Base-by-base conservation (phyloP, 2,329 filamentous ascomycete species). In the Talaromyces atroroseus region DNA sequence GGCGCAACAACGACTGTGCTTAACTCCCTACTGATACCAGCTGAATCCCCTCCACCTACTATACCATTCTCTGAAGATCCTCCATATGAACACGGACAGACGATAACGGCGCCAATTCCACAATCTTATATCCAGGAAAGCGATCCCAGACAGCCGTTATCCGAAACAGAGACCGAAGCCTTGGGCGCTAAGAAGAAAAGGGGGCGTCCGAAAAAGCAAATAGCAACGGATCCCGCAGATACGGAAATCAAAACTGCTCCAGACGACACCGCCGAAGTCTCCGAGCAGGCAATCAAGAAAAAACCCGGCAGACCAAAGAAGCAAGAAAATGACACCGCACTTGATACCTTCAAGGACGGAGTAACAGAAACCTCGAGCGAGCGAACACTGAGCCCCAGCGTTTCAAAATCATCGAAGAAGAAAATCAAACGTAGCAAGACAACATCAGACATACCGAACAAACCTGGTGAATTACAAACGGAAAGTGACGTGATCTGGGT, bases 361-460 rank as follows among this genome's bases (percentile, higher is more conserved):
- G 46, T 11, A 21, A 20, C 26, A 23, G 10, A 49, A 4, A 0
- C n/a, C 6, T 32, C 20, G 12, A 20, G 12, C 40, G 44, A 49
- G 21, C 5, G 16, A 14, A n/a, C 47, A 11, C 8, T 14, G 14
- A 42, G 16, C 12, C 3, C 21, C 16, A 40, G 12, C 49, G 24
- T 36, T 20, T 16, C 54, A 34, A 61, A 54, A 68, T 71, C 59
- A 66, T 60, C 58, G 64, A 75, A 59, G 66, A 80, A 73, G 71
- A 76, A 74, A 51, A 52, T 69, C 20, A 80, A 76, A 62, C 71
- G 77, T 58, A 70, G 71, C 38, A 77, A 76, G 57, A 73, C 72
- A 5, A 72, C 68, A 0, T 73, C 72, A 5, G 63, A 66, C 4
- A 64, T 67, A 2, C 57, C 49, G 5, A 29, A 34, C 18, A 71